These are phyloP conservation scores for Salix suchowensis DNA, from an alignment of 345 rosid genomes.

Conservation along the genomic window DNA sequence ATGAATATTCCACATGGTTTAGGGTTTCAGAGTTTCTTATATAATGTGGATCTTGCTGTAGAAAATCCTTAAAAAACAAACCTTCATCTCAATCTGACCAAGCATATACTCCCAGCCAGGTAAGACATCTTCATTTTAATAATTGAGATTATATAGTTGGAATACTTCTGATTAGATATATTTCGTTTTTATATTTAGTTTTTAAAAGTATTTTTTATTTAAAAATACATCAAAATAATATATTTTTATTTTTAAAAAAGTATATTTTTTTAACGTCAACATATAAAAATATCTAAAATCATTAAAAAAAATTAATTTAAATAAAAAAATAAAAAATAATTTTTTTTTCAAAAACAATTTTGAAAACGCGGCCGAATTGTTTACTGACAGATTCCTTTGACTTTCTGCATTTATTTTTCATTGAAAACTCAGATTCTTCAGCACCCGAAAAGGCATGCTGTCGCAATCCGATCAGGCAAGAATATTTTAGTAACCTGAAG, in stretches of 20 bases:
- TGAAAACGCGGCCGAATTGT: no score
- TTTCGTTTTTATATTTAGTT: background rate
- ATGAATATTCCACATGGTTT: no score
- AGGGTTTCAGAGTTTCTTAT: no score
- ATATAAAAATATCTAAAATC: no score
- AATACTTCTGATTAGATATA: background rate
- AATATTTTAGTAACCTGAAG: no score
- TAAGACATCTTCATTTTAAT: constrained; percentile 15
- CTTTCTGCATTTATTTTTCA: background rate
- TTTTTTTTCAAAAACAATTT: no score
- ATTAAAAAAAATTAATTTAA: no score
- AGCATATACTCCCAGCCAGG: constrained; percentile 2
- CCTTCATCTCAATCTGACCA: constrained; percentile 21
- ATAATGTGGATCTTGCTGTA: background rate
- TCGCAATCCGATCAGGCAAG: constrained; percentile 1
- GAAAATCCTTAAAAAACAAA: background rate
- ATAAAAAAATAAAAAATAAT: no score
- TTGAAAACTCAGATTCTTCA: constrained; percentile 7
- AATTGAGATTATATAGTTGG: background rate
- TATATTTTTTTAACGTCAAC: no score
- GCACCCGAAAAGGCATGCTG: constrained; percentile 1
- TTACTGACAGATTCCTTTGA: background rate
- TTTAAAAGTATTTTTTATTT: no score
- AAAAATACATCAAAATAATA: no score
- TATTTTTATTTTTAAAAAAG: no score